A percentile compares a stretch with the other conserved stretches of the same genome.
These are phyloP conservation scores for Hyphopichia khmerensis DNA, from an alignment of 1,139 yeast species.

Conservation along the genomic window DNA sequence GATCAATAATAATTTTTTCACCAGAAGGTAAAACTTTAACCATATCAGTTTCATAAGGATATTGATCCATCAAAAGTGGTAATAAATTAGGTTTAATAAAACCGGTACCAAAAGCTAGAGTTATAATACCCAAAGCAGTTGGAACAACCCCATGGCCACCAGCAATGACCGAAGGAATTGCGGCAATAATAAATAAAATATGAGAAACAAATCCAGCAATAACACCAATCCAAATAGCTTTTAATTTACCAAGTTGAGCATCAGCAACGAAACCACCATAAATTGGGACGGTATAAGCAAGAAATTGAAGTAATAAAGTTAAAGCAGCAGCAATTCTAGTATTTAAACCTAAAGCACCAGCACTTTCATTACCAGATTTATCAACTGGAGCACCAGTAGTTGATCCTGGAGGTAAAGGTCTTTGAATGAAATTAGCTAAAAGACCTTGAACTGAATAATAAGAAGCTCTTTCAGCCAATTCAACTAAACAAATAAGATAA, in stretches of 20 bases:
- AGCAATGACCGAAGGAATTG: slow-evolving; percentile 37
- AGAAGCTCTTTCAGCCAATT: slow-evolving; percentile 48
- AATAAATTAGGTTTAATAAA: slow-evolving; percentile 52
- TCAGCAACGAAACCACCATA: slow-evolving; percentile 47
- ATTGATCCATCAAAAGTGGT: slow-evolving; percentile 54
- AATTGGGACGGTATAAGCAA: slow-evolving; percentile 45
- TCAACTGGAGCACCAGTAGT: slow-evolving; percentile 44
- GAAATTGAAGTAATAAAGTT: slow-evolving; percentile 36
- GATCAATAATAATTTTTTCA: slow-evolving; percentile 68
- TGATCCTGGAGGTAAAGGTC: slow-evolving; percentile 52
- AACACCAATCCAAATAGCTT: slow-evolving; percentile 43
- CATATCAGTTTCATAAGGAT: slow-evolving; percentile 53
- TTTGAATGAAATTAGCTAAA: slow-evolving; percentile 43
- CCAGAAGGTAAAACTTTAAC: slow-evolving; percentile 61
- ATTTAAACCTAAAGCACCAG: slow-evolving; percentile 45
- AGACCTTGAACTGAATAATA: slow-evolving; percentile 44
- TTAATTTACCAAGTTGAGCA: slow-evolving; percentile 40
- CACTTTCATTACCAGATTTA: slow-evolving; percentile 17
- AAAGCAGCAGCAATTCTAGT: slow-evolving; percentile 39
- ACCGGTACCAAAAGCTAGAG: slow-evolving; percentile 43
- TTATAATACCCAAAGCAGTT: slow-evolving; percentile 34
- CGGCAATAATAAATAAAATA: slow-evolving; percentile 38
- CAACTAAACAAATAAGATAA: slow-evolving; percentile 42
- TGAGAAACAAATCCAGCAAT: slow-evolving; percentile 39
- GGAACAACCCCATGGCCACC: slow-evolving; percentile 34